phyloP scores from a whole-genome alignment of 345 rosid genomes.

The Tarenaya hassleriana region DNA sequence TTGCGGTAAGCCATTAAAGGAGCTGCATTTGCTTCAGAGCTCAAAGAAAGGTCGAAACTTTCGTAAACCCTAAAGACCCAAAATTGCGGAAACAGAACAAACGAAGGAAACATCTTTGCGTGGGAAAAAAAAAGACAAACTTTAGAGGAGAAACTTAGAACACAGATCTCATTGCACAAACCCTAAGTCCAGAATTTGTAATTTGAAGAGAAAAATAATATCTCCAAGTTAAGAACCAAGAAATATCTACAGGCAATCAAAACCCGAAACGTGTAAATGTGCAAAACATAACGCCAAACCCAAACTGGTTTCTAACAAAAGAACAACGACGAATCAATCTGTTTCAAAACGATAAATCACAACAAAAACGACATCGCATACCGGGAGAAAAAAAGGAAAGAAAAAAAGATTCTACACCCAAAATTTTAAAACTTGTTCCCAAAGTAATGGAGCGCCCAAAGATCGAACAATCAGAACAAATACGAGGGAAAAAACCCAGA shows the following conservation, averaged over 20 bases:
- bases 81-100: slow-evolving; percentile 18
- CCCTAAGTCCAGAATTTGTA: not conserved
- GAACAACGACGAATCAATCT: not conserved
- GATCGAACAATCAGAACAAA: slow-evolving; percentile 3
- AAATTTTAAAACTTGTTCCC: slow-evolving; percentile 13
- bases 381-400: slow-evolving; percentile 6
- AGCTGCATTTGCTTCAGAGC: not conserved
- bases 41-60: slow-evolving; percentile 19
- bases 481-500: not conserved
- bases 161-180: not conserved
- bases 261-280: not conserved
- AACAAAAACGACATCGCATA: slow-evolving; percentile 12
- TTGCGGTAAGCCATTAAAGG: not conserved
- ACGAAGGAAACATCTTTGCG: not conserved
- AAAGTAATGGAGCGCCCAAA: slow-evolving; percentile 8
- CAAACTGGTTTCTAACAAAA: not conserved
- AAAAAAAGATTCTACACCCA: too few species aligned
- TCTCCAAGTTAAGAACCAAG: not conserved
- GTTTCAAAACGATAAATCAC: not conserved
- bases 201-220: slow-evolving; percentile 5
- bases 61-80: slow-evolving; percentile 13
- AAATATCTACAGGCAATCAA: not conserved
- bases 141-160: not conserved
- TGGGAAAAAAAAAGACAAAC: slow-evolving; percentile 9
- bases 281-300: not conserved